These are phyloP conservation scores for Trichosporon faecale DNA, from an alignment of 1,284 basidiomycete genomes.

Conservation along the genomic window DNA sequence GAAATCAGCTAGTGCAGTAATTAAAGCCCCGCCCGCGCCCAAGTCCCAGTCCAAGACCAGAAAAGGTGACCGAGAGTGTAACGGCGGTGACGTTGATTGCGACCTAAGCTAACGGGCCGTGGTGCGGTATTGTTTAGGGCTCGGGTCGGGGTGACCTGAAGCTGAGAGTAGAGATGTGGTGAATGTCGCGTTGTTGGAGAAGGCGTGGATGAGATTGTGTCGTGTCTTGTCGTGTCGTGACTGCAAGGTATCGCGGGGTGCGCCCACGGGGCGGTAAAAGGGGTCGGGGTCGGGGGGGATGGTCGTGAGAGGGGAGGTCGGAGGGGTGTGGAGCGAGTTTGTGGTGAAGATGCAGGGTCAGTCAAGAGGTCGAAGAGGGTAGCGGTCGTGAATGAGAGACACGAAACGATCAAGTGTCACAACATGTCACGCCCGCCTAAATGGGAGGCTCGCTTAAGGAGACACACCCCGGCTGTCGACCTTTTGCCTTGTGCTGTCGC, in stretches of 20 bases:
- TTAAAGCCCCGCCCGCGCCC: neutral
- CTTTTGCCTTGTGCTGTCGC: too few relatives aligned
- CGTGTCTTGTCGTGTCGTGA: neutral
- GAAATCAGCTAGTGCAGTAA: neutral
- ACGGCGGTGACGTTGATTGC: conserved; percentile 6
- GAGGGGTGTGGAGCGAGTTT: neutral
- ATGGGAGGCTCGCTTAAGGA: neutral
- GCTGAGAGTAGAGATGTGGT: neutral
- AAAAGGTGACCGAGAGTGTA: conserved; percentile 8
- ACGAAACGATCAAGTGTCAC: conserved; percentile 8
- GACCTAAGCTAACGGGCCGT: conserved; percentile 4
- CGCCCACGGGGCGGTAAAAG: neutral
- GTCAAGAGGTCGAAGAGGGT: neutral
- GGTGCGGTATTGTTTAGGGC: conserved; percentile 6
- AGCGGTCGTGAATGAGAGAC: conserved; percentile 1
- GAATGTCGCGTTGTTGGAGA: neutral
- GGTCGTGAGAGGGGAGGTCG: neutral
- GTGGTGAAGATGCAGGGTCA: neutral
- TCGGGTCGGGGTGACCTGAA: neutral
- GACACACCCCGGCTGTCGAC: neutral
- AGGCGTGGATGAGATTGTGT: neutral
- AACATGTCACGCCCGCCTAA: neutral
- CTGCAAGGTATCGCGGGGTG: neutral
- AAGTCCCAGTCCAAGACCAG: neutral
- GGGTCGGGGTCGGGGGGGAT: too few relatives aligned